phyloP scores from a whole-genome alignment of 352 stramenopile genomes.

The Poterioochromonas sp. region DNA sequence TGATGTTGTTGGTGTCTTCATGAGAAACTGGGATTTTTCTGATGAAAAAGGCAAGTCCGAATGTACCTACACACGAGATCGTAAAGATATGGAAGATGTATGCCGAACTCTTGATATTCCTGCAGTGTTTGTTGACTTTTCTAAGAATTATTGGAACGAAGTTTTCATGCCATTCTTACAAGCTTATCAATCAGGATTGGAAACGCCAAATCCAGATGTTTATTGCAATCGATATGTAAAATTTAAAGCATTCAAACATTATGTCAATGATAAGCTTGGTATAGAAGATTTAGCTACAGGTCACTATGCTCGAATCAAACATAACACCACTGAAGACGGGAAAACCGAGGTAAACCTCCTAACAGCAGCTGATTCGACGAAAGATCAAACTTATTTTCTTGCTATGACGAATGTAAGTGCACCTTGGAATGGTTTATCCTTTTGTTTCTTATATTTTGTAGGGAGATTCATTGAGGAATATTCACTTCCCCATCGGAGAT shows the following conservation, averaged over 20 bases:
- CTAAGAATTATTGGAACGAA: slow-evolving; percentile 91
- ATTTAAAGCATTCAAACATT: slow-evolving; percentile 90
- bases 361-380: slow-evolving; percentile 7
- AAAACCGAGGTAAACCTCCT: not conserved
- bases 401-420: slow-evolving; percentile 54
- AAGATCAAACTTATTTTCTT: slow-evolving; percentile 76
- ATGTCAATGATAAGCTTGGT: slow-evolving; percentile 62
- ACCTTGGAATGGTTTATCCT: not conserved
- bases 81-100: slow-evolving; percentile 78
- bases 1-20: slow-evolving; percentile 88
- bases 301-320: slow-evolving; percentile 78
- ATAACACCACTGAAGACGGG: not conserved
- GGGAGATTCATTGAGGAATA: slow-evolving; percentile 51
- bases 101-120: slow-evolving; percentile 78
- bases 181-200: slow-evolving; percentile 50
- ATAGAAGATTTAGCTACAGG: slow-evolving; percentile 86
- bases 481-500: slow-evolving; percentile 87
- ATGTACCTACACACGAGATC: slow-evolving; percentile 78
- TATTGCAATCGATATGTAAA: slow-evolving; percentile 96
- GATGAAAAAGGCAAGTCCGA: slow-evolving; percentile 73
- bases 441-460: slow-evolving; percentile 39
- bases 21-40: slow-evolving; percentile 95
- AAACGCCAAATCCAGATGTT: slow-evolving; percentile 85
- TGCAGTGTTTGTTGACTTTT: slow-evolving; percentile 62
- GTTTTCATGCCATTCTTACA: slow-evolving; percentile 93